Conservation (phyloP, 148 eudicot genomes). For the Rhododendron williamsianum region DNA sequence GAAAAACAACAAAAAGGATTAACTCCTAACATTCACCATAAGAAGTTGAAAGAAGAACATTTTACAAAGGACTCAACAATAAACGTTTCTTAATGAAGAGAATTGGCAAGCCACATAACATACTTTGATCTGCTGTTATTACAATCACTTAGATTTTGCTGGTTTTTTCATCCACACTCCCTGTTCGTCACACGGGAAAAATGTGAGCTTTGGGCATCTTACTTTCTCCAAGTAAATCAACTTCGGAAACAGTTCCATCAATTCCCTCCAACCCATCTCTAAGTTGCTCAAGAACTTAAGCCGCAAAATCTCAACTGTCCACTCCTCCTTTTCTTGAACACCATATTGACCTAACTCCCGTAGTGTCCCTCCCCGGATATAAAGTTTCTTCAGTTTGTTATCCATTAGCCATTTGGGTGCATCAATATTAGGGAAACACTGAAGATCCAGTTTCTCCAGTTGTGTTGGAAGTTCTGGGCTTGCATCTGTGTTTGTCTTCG, state of each 20-base stretch:
- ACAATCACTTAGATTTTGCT: not conserved
- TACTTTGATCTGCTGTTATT: not conserved
- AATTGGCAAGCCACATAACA: not conserved
- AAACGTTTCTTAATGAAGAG: not conserved
- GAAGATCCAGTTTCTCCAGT: conserved; percentile 16
- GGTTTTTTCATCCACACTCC: conserved; percentile 33
- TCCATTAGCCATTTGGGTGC: conserved; percentile 18
- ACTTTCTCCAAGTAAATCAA: conserved; percentile 28
- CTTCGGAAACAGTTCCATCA: conserved; percentile 1
- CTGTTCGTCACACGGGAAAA: conserved; percentile 26
- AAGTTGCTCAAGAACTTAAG: conserved; percentile 13
- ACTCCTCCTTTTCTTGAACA: not conserved
- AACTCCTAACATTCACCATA: not conserved
- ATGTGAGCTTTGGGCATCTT: conserved; percentile 25
- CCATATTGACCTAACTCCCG: conserved; percentile 1
- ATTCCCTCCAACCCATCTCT: conserved; percentile 16
- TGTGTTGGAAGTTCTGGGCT: not conserved
- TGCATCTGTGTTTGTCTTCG: not conserved
- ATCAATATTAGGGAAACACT: conserved; percentile 2
- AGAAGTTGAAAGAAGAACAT: not conserved
- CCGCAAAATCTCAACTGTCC: conserved; percentile 22
- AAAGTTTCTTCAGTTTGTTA: conserved; percentile 21
- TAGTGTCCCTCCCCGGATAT: conserved; percentile 33
- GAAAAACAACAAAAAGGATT: not conserved
- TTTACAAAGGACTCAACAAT: not conserved